Evolutionary conservation across 1,139 yeast species (phyloP).

Genomic region (Nakaseomyces glabratus): DNA sequence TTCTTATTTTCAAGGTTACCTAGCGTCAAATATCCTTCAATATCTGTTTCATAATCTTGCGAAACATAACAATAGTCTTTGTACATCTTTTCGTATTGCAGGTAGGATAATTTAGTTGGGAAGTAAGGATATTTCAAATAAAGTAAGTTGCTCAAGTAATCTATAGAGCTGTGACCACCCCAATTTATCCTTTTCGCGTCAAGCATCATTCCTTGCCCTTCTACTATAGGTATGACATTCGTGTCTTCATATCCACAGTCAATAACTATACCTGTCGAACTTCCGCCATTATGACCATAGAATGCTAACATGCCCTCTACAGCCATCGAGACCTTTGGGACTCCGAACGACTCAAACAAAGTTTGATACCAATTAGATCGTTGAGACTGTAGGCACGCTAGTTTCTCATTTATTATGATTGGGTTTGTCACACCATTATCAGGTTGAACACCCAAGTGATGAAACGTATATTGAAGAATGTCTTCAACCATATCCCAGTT

Average conservation of each 20-base stretch:
- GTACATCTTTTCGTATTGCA: conserved; percentile 60
- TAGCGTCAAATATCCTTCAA: conserved; percentile 48
- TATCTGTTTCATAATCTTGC: conserved; percentile 55
- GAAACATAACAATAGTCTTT: conserved; percentile 76
- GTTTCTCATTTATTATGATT: conserved; percentile 67
- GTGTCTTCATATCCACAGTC: conserved; percentile 81
- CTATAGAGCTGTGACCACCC: conserved; percentile 77
- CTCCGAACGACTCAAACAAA: conserved; percentile 67
- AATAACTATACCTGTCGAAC: conserved; percentile 59
- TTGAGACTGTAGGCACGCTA: conserved; percentile 63
- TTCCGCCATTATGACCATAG: conserved; percentile 39
- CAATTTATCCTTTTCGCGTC: conserved; percentile 79
- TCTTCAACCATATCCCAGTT: conserved; percentile 90
- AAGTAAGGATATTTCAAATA: conserved; percentile 85
- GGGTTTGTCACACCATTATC: conserved; percentile 56
- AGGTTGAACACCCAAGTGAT: conserved; percentile 62
- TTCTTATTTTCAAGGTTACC: conserved; percentile 59
- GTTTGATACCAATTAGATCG: conserved; percentile 69
- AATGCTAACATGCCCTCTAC: conserved; percentile 74
- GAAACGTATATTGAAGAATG: conserved; percentile 74
- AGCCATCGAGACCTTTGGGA: conserved; percentile 70
- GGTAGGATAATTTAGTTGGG: conserved; percentile 59
- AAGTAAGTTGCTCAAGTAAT: conserved; percentile 53
- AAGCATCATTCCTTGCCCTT: conserved; percentile 54
- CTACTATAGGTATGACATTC: conserved; percentile 68